Conservation (phyloP, 345 rosid genomes). For the Eucalyptus erythrocorys region DNA sequence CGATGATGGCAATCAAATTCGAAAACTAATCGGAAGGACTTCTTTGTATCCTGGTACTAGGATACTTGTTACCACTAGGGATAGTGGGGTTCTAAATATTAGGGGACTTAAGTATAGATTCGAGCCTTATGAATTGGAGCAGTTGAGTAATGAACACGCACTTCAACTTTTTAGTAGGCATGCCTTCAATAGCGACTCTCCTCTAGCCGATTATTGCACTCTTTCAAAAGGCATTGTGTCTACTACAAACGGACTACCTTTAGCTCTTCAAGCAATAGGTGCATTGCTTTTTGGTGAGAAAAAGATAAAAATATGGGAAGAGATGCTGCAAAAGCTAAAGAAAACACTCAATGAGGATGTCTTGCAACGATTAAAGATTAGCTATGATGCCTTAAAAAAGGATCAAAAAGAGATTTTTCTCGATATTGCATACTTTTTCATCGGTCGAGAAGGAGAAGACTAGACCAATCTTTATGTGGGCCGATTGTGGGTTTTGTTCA, state of each 20-base stretch:
- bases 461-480: rapidly evolving
- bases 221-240: rapidly evolving
- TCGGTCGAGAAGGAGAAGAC: rapidly evolving
- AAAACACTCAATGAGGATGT: background rate
- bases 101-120: rapidly evolving
- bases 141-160: rapidly evolving
- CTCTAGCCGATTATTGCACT: rapidly evolving
- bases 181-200: rapidly evolving
- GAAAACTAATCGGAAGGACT: rapidly evolving
- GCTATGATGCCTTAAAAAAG: rapidly evolving
- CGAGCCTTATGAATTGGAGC: rapidly evolving
- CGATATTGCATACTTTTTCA: background rate
- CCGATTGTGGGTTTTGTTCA: rapidly evolving
- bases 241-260: rapidly evolving
- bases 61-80: background rate
- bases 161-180: background rate
- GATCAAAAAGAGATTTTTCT: background rate
- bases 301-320: rapidly evolving
- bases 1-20: rapidly evolving
- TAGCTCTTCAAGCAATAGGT: background rate
- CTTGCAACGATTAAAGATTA: rapidly evolving
- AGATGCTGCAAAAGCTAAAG: rapidly evolving
- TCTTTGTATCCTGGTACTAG: rapidly evolving
- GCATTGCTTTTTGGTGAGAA: rapidly evolving
- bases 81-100: rapidly evolving